Conservation (phyloP, 768 basidiomycete genomes). For the Russula sp. region DNA sequence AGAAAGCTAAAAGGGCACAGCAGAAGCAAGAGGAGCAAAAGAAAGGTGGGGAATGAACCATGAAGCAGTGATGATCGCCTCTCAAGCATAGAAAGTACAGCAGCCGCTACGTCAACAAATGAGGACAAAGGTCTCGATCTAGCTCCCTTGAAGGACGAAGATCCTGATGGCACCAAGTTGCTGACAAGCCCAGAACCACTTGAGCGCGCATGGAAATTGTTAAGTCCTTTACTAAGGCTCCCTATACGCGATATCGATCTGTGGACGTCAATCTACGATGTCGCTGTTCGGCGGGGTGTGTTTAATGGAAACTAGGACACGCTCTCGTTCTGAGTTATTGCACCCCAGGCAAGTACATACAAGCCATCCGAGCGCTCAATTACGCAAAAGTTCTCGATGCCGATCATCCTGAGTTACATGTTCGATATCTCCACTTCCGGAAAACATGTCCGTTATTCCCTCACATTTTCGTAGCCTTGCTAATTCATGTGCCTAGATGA, state of each 20-base stretch:
- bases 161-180: conserved; percentile 75
- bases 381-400: conserved; percentile 48
- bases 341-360: conserved; percentile 65
- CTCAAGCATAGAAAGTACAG: conserved; percentile 27
- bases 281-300: conserved; percentile 75
- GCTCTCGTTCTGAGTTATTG: conserved; percentile 3
- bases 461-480: neutral
- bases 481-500: conserved; percentile 35
- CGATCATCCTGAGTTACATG: conserved; percentile 61
- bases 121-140: conserved; percentile 71
- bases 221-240: conserved; percentile 55
- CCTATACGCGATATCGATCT: conserved; percentile 52
- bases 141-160: conserved; percentile 60
- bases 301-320: conserved; percentile 16
- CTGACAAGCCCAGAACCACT: conserved; percentile 58
- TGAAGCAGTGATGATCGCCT: conserved; percentile 6
- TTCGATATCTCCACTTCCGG: conserved; percentile 61
- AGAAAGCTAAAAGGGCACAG: conserved; percentile 80
- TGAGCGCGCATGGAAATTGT: conserved; percentile 66
- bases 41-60: conserved; percentile 46
- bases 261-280: conserved; percentile 75
- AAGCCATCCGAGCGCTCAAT: conserved; percentile 65
- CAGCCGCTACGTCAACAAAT: conserved; percentile 33
- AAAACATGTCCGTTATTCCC: conserved; percentile 39
- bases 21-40: conserved; percentile 64